Evolutionary conservation across 139 green algal species (phyloP).

Genomic region (Asterochloris erici): DNA sequence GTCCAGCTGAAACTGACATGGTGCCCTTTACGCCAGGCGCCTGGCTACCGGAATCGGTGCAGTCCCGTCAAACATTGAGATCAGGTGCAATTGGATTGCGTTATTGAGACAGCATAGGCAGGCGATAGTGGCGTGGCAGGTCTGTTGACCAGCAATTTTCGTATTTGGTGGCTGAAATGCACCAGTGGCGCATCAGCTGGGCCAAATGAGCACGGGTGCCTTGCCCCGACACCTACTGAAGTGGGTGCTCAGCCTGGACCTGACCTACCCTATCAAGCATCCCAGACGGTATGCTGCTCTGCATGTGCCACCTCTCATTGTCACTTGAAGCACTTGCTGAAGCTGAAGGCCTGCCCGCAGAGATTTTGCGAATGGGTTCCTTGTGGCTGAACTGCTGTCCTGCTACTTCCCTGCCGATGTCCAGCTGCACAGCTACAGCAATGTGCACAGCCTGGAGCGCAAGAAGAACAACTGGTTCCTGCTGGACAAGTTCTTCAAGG

Average conservation of each 20-base stretch:
- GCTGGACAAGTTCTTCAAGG: conserved; percentile 67
- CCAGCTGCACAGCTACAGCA: conserved; percentile 69
- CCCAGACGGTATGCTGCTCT: conserved; percentile 11
- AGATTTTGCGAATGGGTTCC: conserved; percentile 64
- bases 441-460: conserved; percentile 55
- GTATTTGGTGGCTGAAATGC: no score
- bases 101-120: no score
- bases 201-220: not conserved
- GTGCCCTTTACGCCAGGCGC: no score
- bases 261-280: conserved; percentile 54
- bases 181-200: no score
- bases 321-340: not conserved
- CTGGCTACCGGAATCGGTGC: no score
- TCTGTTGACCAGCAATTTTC: no score
- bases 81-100: no score
- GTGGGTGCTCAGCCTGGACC: conserved; percentile 57
- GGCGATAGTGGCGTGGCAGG: no score
- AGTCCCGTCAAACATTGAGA: no score
- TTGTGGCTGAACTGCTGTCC: conserved; percentile 66
- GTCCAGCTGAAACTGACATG: not conserved
- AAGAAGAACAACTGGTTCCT: conserved; percentile 69
- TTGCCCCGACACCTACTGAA: conserved; percentile 3
- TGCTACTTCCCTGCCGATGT: conserved; percentile 65
- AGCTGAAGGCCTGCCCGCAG: conserved; percentile 10
- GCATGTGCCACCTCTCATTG: not conserved